Percentiles rank a stretch among this genome's conserved stretches.
These are phyloP conservation scores for Arachis hypogaea DNA, from an alignment of 306 rosid species.

Conservation along the genomic window DNA sequence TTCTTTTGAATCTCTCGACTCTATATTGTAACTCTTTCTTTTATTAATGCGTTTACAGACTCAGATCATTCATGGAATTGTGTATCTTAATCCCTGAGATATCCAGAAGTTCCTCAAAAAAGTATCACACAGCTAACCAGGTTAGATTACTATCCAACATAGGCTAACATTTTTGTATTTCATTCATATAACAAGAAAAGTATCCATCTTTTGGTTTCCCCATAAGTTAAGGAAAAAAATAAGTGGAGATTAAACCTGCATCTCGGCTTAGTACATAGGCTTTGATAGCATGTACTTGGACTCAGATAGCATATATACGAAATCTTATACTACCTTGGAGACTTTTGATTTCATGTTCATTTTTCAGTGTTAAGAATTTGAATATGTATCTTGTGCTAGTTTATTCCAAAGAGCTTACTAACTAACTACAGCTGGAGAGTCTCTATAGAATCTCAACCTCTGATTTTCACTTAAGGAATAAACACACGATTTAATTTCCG, in stretches of 20 bases:
- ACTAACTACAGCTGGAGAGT: neutral
- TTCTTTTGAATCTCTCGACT: constrained; percentile 12
- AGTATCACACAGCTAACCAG: constrained; percentile 49
- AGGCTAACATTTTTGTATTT: neutral
- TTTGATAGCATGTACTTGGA: neutral
- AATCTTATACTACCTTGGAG: neutral
- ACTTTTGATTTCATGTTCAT: neutral
- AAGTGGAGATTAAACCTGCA: neutral
- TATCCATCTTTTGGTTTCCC: neutral
- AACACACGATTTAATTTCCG: neutral
- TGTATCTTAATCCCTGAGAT: constrained; percentile 86
- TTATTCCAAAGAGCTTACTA: neutral
- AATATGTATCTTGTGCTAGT: neutral
- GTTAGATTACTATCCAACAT: constrained; percentile 47
- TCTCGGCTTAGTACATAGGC: neutral
- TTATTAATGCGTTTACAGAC: constrained; percentile 61
- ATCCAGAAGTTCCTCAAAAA: constrained; percentile 61
- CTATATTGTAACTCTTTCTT: constrained; percentile 18
- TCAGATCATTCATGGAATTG: constrained; percentile 91
- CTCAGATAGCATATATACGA: neutral
- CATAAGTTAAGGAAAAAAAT: neutral
- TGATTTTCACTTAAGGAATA: neutral
- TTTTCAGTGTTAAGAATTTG: neutral
- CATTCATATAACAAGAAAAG: neutral
- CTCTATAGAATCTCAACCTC: neutral